Conservation (phyloP, 805 yeast genomes). For the Crinitomyces ghanaensis region DNA sequence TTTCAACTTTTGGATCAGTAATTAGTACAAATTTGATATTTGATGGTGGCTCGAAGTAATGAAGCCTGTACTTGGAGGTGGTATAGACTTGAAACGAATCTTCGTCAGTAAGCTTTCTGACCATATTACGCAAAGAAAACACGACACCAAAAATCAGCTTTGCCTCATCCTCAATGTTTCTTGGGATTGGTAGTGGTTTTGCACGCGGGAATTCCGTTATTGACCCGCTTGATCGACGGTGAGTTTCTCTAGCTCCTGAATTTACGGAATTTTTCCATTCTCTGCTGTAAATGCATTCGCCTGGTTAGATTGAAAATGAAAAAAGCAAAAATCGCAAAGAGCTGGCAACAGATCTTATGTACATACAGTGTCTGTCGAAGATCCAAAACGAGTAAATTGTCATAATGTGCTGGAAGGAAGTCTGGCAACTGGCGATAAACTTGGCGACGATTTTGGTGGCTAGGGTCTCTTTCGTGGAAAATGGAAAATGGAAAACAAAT, state of each 20-base stretch:
- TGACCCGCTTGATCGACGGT: constrained; percentile 4
- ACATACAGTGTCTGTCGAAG: constrained; percentile 77
- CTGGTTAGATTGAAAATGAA: no score
- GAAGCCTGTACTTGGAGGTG: constrained; percentile 69
- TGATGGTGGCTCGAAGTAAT: constrained; percentile 67
- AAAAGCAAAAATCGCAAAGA: no score
- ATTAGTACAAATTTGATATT: constrained; percentile 66
- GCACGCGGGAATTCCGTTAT: not conserved
- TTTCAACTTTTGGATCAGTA: constrained; percentile 51
- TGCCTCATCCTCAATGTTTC: constrained; percentile 40
- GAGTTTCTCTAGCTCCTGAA: no score
- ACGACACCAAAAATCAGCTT: constrained; percentile 79
- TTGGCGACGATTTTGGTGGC: no score
- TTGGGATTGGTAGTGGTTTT: constrained; percentile 1
- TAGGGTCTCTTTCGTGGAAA: no score
- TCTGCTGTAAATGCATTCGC: constrained; percentile 68
- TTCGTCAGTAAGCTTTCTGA: constrained; percentile 40
- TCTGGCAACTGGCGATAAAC: no score
- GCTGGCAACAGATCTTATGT: not conserved
- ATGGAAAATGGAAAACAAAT: no score
- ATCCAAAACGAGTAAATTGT: constrained; percentile 79
- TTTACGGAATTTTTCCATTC: constrained; percentile 58
- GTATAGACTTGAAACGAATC: constrained; percentile 25
- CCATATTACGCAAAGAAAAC: constrained; percentile 65
- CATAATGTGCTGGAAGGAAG: no score